Evolutionary conservation across 2,329 filamentous ascomycete genomes (phyloP).

Genomic region (Botrytis fragariae): DNA sequence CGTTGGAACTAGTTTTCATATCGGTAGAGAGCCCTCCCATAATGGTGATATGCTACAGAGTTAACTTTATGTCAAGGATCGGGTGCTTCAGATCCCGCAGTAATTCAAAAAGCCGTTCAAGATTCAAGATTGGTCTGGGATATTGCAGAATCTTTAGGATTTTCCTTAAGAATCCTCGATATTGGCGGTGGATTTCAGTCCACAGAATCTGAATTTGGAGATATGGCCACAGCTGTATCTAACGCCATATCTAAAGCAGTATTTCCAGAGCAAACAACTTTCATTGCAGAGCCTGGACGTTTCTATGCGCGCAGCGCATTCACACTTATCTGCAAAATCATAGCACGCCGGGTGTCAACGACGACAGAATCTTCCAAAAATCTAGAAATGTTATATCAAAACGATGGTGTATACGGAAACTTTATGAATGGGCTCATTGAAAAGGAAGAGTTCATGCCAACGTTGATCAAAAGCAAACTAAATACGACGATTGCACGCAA

Average conservation of each 20-base stretch:
- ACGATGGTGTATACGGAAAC: background rate
- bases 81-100: background rate
- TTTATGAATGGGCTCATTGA: constrained; percentile 3
- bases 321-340: background rate
- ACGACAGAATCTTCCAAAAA: background rate
- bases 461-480: background rate
- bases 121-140: background rate
- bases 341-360: constrained; percentile 1
- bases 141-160: background rate
- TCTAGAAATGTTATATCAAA: constrained; percentile 5
- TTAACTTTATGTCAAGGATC: background rate
- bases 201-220: background rate
- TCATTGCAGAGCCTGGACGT: background rate
- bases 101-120: background rate
- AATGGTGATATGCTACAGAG: too few species aligned
- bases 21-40: background rate
- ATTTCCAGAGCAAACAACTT: background rate
- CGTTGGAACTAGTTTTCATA: constrained; percentile 6
- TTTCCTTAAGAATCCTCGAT: background rate
- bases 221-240: background rate
- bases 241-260: background rate
- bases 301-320: background rate
- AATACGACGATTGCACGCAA: background rate
- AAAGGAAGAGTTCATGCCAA: background rate
- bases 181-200: constrained; percentile 6